Evolutionary conservation across 2,329 filamentous ascomycete genomes (phyloP).

Genomic region (Knoxdaviesia capensis): DNA sequence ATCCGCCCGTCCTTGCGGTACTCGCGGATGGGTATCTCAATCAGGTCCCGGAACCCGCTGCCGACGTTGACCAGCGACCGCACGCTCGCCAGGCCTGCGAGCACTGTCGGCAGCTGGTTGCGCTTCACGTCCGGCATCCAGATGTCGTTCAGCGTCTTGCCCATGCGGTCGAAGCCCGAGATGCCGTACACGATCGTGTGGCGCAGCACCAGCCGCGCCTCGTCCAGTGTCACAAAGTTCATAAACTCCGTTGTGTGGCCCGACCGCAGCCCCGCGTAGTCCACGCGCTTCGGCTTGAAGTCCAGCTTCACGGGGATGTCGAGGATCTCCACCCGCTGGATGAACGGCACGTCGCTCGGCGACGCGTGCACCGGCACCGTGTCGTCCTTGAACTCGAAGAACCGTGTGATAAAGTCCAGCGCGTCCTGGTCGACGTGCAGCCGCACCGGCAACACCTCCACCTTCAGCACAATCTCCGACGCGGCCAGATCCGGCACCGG

Average conservation of each 20-base stretch:
- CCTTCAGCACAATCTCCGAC: constrained; percentile 71
- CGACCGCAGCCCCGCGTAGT: constrained; percentile 80
- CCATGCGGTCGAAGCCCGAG: constrained; percentile 73
- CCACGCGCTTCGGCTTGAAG: constrained; percentile 96
- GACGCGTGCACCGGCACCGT: constrained; percentile 30
- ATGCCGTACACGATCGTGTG: constrained; percentile 89
- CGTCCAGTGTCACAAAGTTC: constrained; percentile 91
- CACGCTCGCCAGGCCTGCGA: constrained; percentile 79
- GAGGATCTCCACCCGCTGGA: constrained; percentile 77
- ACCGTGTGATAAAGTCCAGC: constrained; percentile 87
- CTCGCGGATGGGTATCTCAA: constrained; percentile 78
- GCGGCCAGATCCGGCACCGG: constrained; percentile 70
- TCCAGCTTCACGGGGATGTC: constrained; percentile 68
- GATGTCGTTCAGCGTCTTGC: constrained; percentile 79
- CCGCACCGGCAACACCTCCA: constrained; percentile 61
- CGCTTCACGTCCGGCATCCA: constrained; percentile 88
- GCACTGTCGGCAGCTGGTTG: constrained; percentile 73
- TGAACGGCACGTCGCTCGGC: constrained; percentile 58
- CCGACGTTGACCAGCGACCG: constrained; percentile 81
- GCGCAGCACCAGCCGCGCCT: constrained; percentile 65
- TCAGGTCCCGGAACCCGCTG: constrained; percentile 64
- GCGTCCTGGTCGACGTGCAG: constrained; percentile 96
- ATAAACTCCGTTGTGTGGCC: constrained; percentile 95
- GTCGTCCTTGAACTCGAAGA: constrained; percentile 95
- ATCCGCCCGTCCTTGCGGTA: constrained; percentile 89